A percentile compares a stretch with the other conserved stretches of the same genome.
These are phyloP conservation scores for Coemansia sp. DNA, from an alignment of 192 early-diverging fungal species.

Conservation along the genomic window DNA sequence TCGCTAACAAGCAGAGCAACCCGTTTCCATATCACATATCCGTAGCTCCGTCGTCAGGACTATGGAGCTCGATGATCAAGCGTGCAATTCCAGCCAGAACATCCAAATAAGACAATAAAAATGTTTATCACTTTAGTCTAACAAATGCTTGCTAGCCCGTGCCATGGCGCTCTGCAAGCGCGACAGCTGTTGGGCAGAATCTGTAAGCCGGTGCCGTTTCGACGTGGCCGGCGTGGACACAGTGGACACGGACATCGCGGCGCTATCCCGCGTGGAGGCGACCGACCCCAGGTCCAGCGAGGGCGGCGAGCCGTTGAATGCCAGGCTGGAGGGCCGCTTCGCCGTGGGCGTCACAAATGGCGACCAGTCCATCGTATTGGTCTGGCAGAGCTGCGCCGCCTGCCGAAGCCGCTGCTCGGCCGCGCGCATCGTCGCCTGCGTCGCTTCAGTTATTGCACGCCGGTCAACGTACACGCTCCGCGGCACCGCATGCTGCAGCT, in stretches of 20 bases:
- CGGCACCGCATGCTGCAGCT: conserved; percentile 10
- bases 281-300: conserved; percentile 4
- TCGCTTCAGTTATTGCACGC: not conserved
- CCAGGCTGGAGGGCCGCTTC: conserved; percentile 29
- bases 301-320: conserved; percentile 21
- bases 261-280: conserved; percentile 10
- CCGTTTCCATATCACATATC: conserved; percentile 49
- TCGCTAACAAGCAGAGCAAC: conserved; percentile 30
- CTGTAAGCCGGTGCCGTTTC: conserved; percentile 19
- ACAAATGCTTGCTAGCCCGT: conserved; percentile 34
- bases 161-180: conserved; percentile 35
- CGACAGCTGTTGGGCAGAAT: conserved; percentile 14
- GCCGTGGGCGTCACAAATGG: conserved; percentile 15
- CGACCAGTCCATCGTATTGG: not conserved
- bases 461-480: conserved; percentile 19
- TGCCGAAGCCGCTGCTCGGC: conserved; percentile 13
- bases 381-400: conserved; percentile 17
- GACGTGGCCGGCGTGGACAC: conserved; percentile 13
- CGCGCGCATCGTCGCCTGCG: not conserved
- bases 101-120: not conserved
- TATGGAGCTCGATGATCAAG: conserved; percentile 53
- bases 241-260: conserved; percentile 16
- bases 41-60: conserved; percentile 28
- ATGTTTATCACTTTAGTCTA: not conserved
- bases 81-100: conserved; percentile 38